Conservation (phyloP, 1,284 basidiomycete species). For the Vanrija humicola region DNA sequence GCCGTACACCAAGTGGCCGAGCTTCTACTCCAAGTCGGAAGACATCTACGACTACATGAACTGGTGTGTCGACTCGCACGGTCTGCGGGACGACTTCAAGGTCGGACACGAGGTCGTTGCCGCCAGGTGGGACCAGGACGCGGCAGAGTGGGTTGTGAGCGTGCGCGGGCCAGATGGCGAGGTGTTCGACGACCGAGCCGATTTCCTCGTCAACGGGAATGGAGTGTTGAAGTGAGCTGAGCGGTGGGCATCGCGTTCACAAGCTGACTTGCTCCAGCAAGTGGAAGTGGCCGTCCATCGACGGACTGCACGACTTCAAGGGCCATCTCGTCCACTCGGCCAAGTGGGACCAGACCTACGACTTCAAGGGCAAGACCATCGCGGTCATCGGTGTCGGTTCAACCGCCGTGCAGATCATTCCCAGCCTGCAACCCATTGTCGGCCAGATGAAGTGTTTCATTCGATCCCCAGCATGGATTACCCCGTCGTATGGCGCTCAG, state of each 20-base stretch:
- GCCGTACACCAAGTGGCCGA: constrained; percentile 22
- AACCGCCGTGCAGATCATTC: constrained; percentile 23
- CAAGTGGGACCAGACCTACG: constrained; percentile 19
- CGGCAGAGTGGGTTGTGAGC: constrained; percentile 25
- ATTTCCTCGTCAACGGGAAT: constrained; percentile 36
- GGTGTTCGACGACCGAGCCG: constrained; percentile 19
- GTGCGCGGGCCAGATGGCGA: constrained; percentile 10
- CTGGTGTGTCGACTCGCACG: constrained; percentile 23
- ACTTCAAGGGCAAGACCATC: constrained; percentile 15
- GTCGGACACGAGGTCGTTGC: constrained; percentile 22
- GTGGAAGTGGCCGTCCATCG: constrained; percentile 27
- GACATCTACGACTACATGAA: constrained; percentile 32
- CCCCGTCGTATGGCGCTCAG: constrained; percentile 19
- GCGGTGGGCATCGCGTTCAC: too few relatives aligned
- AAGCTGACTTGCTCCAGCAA: constrained; percentile 19
- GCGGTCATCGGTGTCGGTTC: constrained; percentile 18
- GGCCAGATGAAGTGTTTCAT: constrained; percentile 10
- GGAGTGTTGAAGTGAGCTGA: constrained; percentile 17
- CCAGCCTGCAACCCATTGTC: constrained; percentile 21
- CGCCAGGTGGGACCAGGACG: constrained; percentile 21
- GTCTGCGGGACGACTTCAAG: constrained; percentile 25
- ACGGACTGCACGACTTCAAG: constrained; percentile 24
- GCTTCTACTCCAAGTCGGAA: constrained; percentile 27
- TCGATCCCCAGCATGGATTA: constrained; percentile 29
- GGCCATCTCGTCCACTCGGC: constrained; percentile 30